These are phyloP conservation scores for Candida labiduridarum DNA, from an alignment of 1,139 yeast genomes.

Conservation along the genomic window DNA sequence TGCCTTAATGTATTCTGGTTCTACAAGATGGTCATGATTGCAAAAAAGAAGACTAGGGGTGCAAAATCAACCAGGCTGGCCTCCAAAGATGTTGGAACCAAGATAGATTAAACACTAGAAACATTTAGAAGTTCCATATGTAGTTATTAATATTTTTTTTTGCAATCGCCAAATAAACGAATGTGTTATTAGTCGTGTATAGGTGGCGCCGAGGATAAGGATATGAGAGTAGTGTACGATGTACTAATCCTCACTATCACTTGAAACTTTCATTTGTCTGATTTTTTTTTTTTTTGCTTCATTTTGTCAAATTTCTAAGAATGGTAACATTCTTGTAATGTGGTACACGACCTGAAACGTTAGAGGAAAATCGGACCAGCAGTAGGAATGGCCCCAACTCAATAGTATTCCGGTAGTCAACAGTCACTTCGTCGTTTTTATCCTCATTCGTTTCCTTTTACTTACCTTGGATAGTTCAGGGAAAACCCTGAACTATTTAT, in stretches of 20 bases:
- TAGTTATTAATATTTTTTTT: not conserved
- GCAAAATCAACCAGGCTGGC: slow-evolving; percentile 23
- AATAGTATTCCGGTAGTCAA: too few species aligned
- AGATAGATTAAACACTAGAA: slow-evolving; percentile 19
- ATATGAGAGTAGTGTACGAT: not conserved
- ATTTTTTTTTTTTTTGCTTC: slow-evolving; percentile 2
- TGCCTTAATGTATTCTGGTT: slow-evolving; percentile 77
- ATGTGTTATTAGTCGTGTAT: not conserved
- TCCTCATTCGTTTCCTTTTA: too few species aligned
- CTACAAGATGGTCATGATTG: slow-evolving; percentile 77
- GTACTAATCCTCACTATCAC: not conserved
- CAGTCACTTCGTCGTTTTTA: too few species aligned
- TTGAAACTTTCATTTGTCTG: slow-evolving; percentile 5
- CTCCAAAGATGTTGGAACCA: slow-evolving; percentile 24
- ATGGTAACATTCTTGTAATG: too few species aligned
- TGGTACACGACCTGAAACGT: too few species aligned
- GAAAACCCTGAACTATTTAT: too few species aligned
- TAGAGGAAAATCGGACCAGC: too few species aligned
- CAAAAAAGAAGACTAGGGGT: slow-evolving; percentile 48
- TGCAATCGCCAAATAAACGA: not conserved
- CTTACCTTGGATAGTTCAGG: too few species aligned
- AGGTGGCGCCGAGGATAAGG: not conserved
- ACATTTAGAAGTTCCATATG: not conserved
- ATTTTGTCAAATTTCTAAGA: too few species aligned
- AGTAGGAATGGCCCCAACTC: too few species aligned